phyloP scores from a whole-genome alignment of 352 stramenopile species.

The Thraustotheca clavata region DNA sequence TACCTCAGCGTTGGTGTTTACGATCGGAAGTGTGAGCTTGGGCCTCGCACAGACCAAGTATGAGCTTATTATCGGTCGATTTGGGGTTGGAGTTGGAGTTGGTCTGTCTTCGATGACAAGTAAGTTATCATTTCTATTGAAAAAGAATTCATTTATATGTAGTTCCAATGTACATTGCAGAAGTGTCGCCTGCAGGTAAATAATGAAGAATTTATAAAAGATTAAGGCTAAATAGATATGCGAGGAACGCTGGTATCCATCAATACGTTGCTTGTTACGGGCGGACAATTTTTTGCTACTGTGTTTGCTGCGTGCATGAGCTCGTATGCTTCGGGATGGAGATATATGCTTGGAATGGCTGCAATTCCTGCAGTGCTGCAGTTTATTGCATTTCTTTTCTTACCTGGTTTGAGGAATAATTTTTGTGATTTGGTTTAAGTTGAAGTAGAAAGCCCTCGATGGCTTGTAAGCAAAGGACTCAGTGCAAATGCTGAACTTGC shows the following conservation, averaged over 20 bases:
- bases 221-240: slow-evolving; percentile 24
- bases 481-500: slow-evolving; percentile 36
- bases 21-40: slow-evolving; percentile 52
- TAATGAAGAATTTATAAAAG: not conserved
- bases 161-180: slow-evolving; percentile 70
- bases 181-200: slow-evolving; percentile 42
- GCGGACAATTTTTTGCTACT: slow-evolving; percentile 71
- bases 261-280: slow-evolving; percentile 64
- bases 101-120: slow-evolving; percentile 61
- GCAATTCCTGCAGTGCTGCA: slow-evolving; percentile 58
- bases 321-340: slow-evolving; percentile 44
- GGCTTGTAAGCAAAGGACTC: slow-evolving; percentile 38
- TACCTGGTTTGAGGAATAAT: slow-evolving; percentile 41
- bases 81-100: slow-evolving; percentile 58
- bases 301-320: slow-evolving; percentile 52
- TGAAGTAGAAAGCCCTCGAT: slow-evolving; percentile 63
- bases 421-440: too few species aligned
- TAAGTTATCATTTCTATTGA: not conserved
- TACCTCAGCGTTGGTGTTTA: slow-evolving; percentile 51
- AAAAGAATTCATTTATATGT: not conserved
- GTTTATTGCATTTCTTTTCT: slow-evolving; percentile 50
- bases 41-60: slow-evolving; percentile 37
- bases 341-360: slow-evolving; percentile 72
- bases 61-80: slow-evolving; percentile 41
- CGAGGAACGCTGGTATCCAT: slow-evolving; percentile 63